Base-by-base conservation (phyloP, 768 basidiomycete genomes). In the Artomyces pyxidatus region DNA sequence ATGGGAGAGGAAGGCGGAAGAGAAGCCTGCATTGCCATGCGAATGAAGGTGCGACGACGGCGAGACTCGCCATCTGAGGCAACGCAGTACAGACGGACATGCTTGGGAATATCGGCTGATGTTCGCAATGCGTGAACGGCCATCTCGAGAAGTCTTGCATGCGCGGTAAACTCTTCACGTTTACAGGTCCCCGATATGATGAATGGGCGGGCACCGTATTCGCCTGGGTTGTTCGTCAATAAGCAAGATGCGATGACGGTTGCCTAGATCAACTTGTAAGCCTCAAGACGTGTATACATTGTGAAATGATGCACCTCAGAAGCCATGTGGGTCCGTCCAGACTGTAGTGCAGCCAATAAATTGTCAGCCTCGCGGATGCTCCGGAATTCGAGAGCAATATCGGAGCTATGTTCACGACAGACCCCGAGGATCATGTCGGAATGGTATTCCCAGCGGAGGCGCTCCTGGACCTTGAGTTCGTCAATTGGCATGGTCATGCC, bases 21-120 rank as follows among this genome's bases (percentile, higher is more conserved):
- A 14, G 17, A 14, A 6, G 9, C 16, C 22, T 40, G 35, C 10
- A 39, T 12, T 19, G 51, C 51, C 12, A 52, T 21, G 8, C 12
- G 5, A 7, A 32, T 30, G 17, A 52, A 28, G 17, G 51, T 22
- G 12, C 19, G 19, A 17, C 50, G 22, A 10, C 48, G 30, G 9
- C 51, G 3, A 6, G 51, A 39, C 23, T 52, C 51, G 2, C 51
- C 51, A 29, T 52, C 51, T 4, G 51, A 52, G 51, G 50, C 50
- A 42, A 52, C 14, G 27, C 50, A 51, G 40, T 41, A 41, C 8
- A 41, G 23, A 8, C 40, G 40, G 9, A 32, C 30, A 32, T 32
- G 30, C 16, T 32, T 32, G 9, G 30, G 30, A 16, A 32, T 16
- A 16, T 32, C 30, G 8, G 8, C 16, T 32, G 30, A 32, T 32